phyloP scores from a whole-genome alignment of 192 early-diverging fungal species.

The Entomortierella chlamydospora region DNA sequence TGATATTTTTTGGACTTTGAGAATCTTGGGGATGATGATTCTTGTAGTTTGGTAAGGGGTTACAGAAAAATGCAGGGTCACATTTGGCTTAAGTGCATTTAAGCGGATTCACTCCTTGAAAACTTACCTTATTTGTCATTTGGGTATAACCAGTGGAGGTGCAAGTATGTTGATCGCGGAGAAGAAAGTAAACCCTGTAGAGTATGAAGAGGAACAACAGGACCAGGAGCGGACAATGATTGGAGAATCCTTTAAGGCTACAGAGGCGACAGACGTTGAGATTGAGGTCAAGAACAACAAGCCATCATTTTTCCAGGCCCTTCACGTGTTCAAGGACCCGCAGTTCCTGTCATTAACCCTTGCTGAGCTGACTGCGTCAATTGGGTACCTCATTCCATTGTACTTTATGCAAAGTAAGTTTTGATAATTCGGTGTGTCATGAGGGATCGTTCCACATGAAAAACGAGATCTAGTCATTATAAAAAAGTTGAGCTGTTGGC shows the following conservation, averaged over 20 bases:
- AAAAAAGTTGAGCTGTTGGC: too few species aligned
- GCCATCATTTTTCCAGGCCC: constrained; percentile 24
- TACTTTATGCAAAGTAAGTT: constrained; percentile 52
- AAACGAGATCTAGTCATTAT: too few species aligned
- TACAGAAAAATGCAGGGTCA: too few species aligned
- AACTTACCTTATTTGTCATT: neutral
- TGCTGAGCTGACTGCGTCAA: constrained; percentile 30
- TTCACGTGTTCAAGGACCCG: constrained; percentile 41
- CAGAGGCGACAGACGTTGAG: neutral
- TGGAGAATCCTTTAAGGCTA: neutral
- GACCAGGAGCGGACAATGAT: constrained; percentile 2
- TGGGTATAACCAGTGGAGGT: constrained; percentile 3
- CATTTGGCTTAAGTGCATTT: neutral
- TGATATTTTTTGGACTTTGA: constrained; percentile 53
- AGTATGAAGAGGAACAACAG: neutral
- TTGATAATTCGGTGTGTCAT: too few species aligned
- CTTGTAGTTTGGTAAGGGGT: constrained; percentile 52
- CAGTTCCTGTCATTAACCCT: constrained; percentile 38
- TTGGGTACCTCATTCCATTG: constrained; percentile 42
- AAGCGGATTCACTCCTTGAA: neutral
- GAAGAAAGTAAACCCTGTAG: constrained; percentile 2
- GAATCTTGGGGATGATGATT: constrained; percentile 48
- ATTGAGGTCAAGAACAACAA: neutral
- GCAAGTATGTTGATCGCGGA: constrained; percentile 31
- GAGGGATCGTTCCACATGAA: neutral